Evolutionary conservation across 352 stramenopile species (phyloP), one percentile per base, ranked within the genome.

Genomic region (Ochromonadaceae sp.): DNA sequence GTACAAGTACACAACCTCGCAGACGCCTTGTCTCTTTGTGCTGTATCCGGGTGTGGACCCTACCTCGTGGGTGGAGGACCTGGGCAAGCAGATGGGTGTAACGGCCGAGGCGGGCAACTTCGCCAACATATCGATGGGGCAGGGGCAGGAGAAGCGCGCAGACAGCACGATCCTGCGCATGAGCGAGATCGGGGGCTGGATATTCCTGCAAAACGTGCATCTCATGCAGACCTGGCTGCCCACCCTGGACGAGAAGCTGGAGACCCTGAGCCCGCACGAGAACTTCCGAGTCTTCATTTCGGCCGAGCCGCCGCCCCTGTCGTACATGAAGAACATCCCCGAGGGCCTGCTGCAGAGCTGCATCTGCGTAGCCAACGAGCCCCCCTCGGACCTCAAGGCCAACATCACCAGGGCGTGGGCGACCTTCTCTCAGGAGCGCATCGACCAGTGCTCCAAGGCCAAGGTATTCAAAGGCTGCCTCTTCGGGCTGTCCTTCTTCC

Each of bases 231-330:
- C 76, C 28, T 94, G 85, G 86, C 61, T 93, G 12, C 80, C 80
- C 0, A 82, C 81, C 40, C 78, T 95, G n/a, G 86, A 95, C 50
- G 83, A 84, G 52, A 91, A 78, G 53, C 78, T 94, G 22, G 85
- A 92, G 49, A 88, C 59, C 85, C 78, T 69, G 77, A 82, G 12
- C 74, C 83, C 85, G 5, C 81, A 95, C 49, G 74, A 86, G 35
- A 87, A 88, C 56, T 96, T 96, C 69, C 84, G 88, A 22, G 93
- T 86, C 68, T 96, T 95, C 67, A 87, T 96, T 67, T 91, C 82
- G 0, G 87, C 82, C 35, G 87, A 95, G 63, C 85, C 86, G 9
- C 86, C 87, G 25, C 83, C 85, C 34, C 47, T 95, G 28, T 78
- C 84, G 1, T 81, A 89, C 46, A 91, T 95, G 80, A 79, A 91